Base-by-base conservation (phyloP, 2,329 filamentous ascomycete species). In the Colletotrichum tropicicola region DNA sequence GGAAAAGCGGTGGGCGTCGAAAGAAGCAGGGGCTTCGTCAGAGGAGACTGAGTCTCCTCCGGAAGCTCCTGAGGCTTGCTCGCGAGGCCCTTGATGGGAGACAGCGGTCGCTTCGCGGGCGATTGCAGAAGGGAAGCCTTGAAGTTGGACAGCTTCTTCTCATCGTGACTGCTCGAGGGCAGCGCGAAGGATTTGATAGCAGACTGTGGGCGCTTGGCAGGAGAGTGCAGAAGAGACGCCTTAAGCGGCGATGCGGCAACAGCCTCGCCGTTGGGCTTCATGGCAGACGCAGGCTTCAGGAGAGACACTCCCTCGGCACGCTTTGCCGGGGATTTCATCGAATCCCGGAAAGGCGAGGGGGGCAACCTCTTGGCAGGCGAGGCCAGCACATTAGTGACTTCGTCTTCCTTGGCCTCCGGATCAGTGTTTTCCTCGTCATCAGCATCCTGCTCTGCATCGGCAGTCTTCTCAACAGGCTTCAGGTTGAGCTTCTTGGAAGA, bases 281-380 rank as follows among this genome's bases (percentile, higher is more conserved):
- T 59, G 49, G 73, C 69, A n/a, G 79, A 76, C 6, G 73, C 74
- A 13, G 72, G 62, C 45, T 63, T 63, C 70, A 66, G 66, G 71
- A 66, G 66, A 71, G 49, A 70, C 25, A 77, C 72, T 1, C 75
- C 65, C 3, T 86, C 93, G 45, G 80, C 72, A 35, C 80, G 79
- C 71, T 86, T 87, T 1, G 87, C 84, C 0, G 87, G 87, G 2
- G 85, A 86, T 66, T 81, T 86, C 72, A 89, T 77, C 0, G 81
- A 75, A 23, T 88, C 87, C 70, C 85, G 89, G 68, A 78, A 80
- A 0, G 87, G 83, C 1, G 86, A 85, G 5, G 80, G 70, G 2
- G 85, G 81, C 8, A 80, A 79, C 27, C 87, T 81, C 59, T 85
- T 83, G n/a, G 87, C 84, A 3, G 88, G 87, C 45, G 86, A 89